Conservation (phyloP, 805 yeast species). For the Candida sithepensis region DNA sequence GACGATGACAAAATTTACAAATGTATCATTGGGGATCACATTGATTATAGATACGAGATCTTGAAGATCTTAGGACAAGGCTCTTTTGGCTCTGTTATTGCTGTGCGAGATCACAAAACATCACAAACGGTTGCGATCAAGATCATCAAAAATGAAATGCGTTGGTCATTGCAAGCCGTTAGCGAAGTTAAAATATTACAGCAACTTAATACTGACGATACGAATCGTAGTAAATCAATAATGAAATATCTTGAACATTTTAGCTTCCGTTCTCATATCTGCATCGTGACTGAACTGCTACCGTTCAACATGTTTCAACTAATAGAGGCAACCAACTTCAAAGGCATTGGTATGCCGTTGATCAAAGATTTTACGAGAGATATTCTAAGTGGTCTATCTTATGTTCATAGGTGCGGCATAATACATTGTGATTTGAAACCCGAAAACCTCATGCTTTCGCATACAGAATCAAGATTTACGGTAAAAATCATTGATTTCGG, state of each 20-base stretch:
- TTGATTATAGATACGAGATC: conserved; percentile 71
- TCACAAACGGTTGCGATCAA: conserved; percentile 66
- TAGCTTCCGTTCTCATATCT: conserved; percentile 76
- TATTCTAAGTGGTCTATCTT: conserved; percentile 55
- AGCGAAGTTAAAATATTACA: conserved; percentile 70
- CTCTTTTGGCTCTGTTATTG: conserved; percentile 75
- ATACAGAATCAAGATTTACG: conserved; percentile 32
- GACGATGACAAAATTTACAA: conserved; percentile 63
- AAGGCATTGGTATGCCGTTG: conserved; percentile 43
- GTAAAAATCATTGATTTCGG: conserved; percentile 84
- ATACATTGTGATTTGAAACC: conserved; percentile 89
- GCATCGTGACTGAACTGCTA: conserved; percentile 72
- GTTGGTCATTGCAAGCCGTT: conserved; percentile 74
- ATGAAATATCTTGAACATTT: conserved; percentile 64
- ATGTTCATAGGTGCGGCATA: conserved; percentile 51
- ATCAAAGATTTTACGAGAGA: conserved; percentile 48
- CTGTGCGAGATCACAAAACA: conserved; percentile 63
- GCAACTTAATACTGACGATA: conserved; percentile 31
- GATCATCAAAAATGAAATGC: conserved; percentile 67
- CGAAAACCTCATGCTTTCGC: conserved; percentile 64
- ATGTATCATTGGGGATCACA: conserved; percentile 59
- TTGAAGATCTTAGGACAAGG: conserved; percentile 64
- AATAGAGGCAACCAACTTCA: conserved; percentile 45
- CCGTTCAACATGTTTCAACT: conserved; percentile 64
- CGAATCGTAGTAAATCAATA: conserved; percentile 33